Base-by-base conservation (phyloP, 805 yeast genomes). In the Millerago galiae region DNA sequence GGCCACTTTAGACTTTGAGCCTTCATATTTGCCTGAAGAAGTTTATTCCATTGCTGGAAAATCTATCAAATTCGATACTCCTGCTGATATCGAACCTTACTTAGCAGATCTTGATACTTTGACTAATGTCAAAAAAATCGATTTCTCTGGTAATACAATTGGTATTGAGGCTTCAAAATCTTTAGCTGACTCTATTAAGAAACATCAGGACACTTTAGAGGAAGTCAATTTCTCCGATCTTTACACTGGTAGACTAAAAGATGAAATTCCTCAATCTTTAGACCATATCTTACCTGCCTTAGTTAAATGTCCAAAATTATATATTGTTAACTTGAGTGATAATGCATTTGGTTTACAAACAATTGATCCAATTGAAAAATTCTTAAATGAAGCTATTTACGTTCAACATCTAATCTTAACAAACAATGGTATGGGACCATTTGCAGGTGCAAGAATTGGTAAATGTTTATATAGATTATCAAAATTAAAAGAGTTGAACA, bases 361-460 rank as follows among this genome's bases (percentile, higher is more conserved):
- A 18, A 87, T 93, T 48, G 95, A 83, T 45, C 95, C 93, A 8
- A 72, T 93, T 43, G 96, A 93, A 60, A 72, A 70, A 24, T 89
- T 81, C 55, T 70, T 93, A 45, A 68, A 85, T 11, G 72, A 81
- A 53, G 95, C 91, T 29, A 74, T 77, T 14, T 79, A 95, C 21
- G 67, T 93, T 43, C 83, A 86, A 63, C 96, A 93, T 60, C 74
- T 93, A 62, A 81, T 87, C 51, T 71, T 93, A 48, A 83, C 96
- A 37, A 93, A 93, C 66, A 93, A 93, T 62, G 99, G 99, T 43
- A 83, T 93, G 79, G 99, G 99, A 29, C 99, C 99, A 21, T 84
- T 84, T 61, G 95, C 98, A 1, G 99, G 99, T 55, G 83, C 91
- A 44, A 77, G 95, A 61, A 85, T 93, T 48, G 99, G 97, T 46